These are phyloP conservation scores for Kwoniella botswanensis DNA, from an alignment of 768 basidiomycete genomes.

Conservation along the genomic window DNA sequence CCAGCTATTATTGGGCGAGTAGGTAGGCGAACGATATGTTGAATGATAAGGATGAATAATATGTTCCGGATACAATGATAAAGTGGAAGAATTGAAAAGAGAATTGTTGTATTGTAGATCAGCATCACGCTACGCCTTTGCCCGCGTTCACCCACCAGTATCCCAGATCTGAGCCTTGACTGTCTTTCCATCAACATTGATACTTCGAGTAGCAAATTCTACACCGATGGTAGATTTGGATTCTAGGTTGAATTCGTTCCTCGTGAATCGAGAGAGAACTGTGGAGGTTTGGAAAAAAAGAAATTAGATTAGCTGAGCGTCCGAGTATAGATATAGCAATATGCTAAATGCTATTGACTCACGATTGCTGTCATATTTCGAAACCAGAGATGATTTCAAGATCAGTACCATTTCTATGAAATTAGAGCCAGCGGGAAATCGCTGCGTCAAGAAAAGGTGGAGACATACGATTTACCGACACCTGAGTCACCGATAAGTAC, in stretches of 20 bases:
- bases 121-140: background rate
- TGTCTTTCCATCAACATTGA: slow-evolving; percentile 93
- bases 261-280: slow-evolving; percentile 99
- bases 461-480: slow-evolving; percentile 96
- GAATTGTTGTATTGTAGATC: background rate
- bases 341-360: slow-evolving; percentile 50
- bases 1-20: slow-evolving; percentile 67
- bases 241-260: slow-evolving; percentile 98
- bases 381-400: background rate
- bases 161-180: slow-evolving; percentile 99
- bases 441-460: background rate
- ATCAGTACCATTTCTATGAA: background rate
- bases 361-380: slow-evolving; percentile 66
- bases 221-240: slow-evolving; percentile 99
- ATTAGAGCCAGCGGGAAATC: background rate
- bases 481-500: slow-evolving; percentile 99
- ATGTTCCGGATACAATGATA: background rate
- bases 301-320: background rate
- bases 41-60: background rate
- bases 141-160: slow-evolving; percentile 69
- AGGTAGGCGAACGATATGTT: slow-evolving; percentile 14
- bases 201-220: slow-evolving; percentile 95
- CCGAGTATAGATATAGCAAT: background rate
- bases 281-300: slow-evolving; percentile 17
- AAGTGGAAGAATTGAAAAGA: background rate